Evolutionary conservation across 1,139 yeast genomes (phyloP).

Genomic region (Taiozyma onychis): DNA sequence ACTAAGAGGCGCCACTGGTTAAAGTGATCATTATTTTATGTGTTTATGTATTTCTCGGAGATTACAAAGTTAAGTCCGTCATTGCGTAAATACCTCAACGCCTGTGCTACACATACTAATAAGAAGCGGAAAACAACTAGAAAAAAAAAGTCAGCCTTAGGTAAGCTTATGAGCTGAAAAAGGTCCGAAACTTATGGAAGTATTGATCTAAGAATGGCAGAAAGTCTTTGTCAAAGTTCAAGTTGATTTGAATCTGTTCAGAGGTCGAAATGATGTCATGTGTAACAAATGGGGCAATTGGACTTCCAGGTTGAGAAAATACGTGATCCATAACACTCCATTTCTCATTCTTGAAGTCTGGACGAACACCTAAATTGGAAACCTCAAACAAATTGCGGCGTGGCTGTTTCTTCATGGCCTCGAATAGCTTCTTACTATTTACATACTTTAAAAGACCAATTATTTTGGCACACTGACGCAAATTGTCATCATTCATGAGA

Average conservation of each 20-base stretch:
- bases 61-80: not conserved
- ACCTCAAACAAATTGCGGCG: not conserved
- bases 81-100: too few species aligned
- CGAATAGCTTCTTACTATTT: not conserved
- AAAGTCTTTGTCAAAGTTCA: slow-evolving; percentile 1
- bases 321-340: not conserved
- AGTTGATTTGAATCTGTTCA: not conserved
- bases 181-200: not conserved
- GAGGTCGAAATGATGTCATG: not conserved
- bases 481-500: not conserved
- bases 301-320: slow-evolving; percentile 1
- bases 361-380: slow-evolving; percentile 1
- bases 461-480: not conserved
- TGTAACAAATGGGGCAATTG: not conserved
- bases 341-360: not conserved
- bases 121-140: too few species aligned
- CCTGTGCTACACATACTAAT: too few species aligned
- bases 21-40: too few species aligned
- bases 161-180: not conserved
- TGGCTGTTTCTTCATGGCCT: not conserved
- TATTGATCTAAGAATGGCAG: not conserved
- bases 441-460: slow-evolving; percentile 1
- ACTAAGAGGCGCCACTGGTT: too few species aligned
- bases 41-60: not conserved
- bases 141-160: too few species aligned